A percentile compares a stretch with the other conserved stretches of the same genome.
Conservation (phyloP, 495 filamentous ascomycete species). For the Xylaria palmicola region DNA sequence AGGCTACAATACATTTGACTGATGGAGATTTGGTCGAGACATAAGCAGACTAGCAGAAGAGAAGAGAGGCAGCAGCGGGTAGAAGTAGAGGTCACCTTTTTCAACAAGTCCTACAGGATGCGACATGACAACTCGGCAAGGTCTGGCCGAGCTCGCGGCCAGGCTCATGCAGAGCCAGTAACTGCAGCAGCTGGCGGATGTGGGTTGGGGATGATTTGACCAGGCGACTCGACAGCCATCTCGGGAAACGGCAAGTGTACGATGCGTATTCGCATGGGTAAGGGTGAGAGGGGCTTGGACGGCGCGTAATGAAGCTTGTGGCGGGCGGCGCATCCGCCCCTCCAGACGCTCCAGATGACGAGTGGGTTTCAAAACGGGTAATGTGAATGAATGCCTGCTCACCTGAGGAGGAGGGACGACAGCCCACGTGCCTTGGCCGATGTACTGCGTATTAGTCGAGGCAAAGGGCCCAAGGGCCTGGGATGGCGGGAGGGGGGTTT, state of each 20-base stretch:
- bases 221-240: neutral
- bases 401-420: neutral
- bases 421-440: neutral
- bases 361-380: neutral
- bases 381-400: neutral
- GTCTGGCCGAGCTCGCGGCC: neutral
- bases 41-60: neutral
- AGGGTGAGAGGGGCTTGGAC: slow-evolving; percentile 4
- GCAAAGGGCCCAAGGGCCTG: neutral
- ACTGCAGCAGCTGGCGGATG: neutral
- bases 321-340: slow-evolving; percentile 1
- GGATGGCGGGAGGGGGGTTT: slow-evolving; percentile 7
- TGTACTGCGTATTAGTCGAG: neutral
- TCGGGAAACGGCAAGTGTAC: slow-evolving; percentile 13
- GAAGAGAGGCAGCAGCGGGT: neutral
- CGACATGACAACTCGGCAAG: neutral
- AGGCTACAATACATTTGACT: neutral
- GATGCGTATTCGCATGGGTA: too few relatives aligned
- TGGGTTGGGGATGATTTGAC: slow-evolving; percentile 6
- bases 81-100: neutral
- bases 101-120: neutral
- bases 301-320: slow-evolving; percentile 6
- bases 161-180: neutral
- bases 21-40: neutral
- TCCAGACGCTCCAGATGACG: slow-evolving; percentile 2